A percentile compares a stretch with the other conserved stretches of the same genome.
These are phyloP conservation scores for Emmonsiellopsis sp. DNA, from an alignment of 2,329 filamentous ascomycete species.

Conservation along the genomic window DNA sequence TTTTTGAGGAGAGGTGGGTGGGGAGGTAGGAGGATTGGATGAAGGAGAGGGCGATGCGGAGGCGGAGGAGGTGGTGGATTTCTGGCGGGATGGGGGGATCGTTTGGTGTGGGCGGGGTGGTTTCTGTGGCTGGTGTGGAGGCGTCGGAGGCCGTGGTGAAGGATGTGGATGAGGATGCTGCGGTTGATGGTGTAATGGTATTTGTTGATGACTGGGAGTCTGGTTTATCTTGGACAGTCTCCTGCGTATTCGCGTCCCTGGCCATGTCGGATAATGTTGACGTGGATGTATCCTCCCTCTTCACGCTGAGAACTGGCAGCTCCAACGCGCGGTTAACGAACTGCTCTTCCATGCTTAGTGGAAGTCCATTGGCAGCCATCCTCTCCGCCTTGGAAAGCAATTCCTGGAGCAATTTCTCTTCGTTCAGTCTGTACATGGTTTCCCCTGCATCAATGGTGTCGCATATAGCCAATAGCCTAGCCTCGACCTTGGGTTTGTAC, in stretches of 20 bases:
- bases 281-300: slow-evolving; percentile 41
- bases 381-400: slow-evolving; percentile 62
- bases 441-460: slow-evolving; percentile 78
- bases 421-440: slow-evolving; percentile 70
- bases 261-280: slow-evolving; percentile 14
- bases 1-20: slow-evolving; percentile 23
- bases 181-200: slow-evolving; percentile 21
- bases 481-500: slow-evolving; percentile 45
- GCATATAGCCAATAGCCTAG: slow-evolving; percentile 61
- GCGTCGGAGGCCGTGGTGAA: slow-evolving; percentile 27
- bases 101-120: slow-evolving; percentile 21
- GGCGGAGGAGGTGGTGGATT: slow-evolving; percentile 35
- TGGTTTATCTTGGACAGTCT: slow-evolving; percentile 18
- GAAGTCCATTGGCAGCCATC: slow-evolving; percentile 58
- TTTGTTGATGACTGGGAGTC: slow-evolving; percentile 24
- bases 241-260: slow-evolving; percentile 17
- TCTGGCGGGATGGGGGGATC: slow-evolving; percentile 19
- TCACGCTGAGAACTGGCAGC: slow-evolving; percentile 62
- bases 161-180: slow-evolving; percentile 22
- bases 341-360: slow-evolving; percentile 72
- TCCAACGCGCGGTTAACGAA: slow-evolving; percentile 71
- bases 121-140: slow-evolving; percentile 30
- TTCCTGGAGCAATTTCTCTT: slow-evolving; percentile 57
- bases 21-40: slow-evolving; percentile 42
- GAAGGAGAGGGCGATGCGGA: slow-evolving; percentile 41